Evolutionary conservation across 2,329 filamentous ascomycete species (phyloP).

Genomic region (Ophiocordyceps australis): DNA sequence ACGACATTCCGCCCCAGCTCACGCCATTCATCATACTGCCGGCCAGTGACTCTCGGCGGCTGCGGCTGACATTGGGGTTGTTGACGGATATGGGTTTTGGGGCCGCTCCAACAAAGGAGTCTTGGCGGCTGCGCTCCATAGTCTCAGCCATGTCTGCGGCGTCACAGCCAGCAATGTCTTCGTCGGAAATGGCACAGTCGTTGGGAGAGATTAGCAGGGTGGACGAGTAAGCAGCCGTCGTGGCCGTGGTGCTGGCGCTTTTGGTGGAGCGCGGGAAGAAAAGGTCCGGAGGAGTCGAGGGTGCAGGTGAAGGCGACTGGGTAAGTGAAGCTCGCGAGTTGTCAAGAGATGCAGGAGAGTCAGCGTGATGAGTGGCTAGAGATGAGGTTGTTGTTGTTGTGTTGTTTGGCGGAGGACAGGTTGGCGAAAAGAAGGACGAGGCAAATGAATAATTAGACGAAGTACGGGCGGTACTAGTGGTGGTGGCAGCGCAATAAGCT

Average conservation of each 20-base stretch:
- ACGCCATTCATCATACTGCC: slow-evolving; percentile 61
- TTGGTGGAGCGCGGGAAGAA: slow-evolving; percentile 6
- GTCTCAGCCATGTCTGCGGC: slow-evolving; percentile 28
- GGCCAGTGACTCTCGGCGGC: slow-evolving; percentile 41
- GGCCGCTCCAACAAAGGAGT: slow-evolving; percentile 47
- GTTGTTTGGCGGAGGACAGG: no score
- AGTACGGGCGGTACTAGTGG: no score
- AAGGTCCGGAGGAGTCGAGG: slow-evolving; percentile 11
- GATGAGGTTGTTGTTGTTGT: no score
- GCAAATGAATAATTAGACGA: no score
- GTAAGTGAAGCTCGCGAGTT: slow-evolving; percentile 14
- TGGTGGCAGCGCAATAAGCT: no score
- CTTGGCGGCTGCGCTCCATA: slow-evolving; percentile 39
- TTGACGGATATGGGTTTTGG: slow-evolving; percentile 50
- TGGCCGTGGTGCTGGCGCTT: slow-evolving; percentile 1
- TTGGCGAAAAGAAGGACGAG: no score
- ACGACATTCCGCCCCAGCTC: slow-evolving; percentile 93
- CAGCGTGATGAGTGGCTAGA: slow-evolving; percentile 10
- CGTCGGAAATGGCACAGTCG: slow-evolving; percentile 8
- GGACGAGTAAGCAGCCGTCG: background rate
- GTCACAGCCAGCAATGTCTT: slow-evolving; percentile 11
- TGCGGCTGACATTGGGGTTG: slow-evolving; percentile 41
- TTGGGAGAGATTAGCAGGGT: no score
- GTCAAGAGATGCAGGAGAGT: slow-evolving; percentile 14
- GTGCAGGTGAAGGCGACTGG: slow-evolving; percentile 17